Evolutionary conservation across 108 stramenopile genomes (phyloP), one percentile per base, ranked within the genome.

Genomic region (Poteriospumella lacustris): DNA sequence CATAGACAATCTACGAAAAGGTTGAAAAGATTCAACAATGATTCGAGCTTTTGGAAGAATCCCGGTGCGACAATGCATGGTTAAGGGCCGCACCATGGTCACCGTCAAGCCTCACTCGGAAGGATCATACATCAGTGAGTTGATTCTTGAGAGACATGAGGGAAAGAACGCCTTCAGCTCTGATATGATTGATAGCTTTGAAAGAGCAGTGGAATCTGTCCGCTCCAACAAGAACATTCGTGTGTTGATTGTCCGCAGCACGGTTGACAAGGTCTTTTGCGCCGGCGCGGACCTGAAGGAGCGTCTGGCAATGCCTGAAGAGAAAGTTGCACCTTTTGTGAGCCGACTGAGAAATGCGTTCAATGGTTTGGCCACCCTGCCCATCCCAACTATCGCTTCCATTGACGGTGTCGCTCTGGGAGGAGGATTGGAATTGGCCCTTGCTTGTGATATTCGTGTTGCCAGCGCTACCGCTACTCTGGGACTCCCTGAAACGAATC

Each of bases 331-430:
- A 58, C 77, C 77, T 3, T 91, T 89, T 84, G 91, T 91, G 15
- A 76, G 72, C 33, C 28, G 58, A 26, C 79, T 92, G 34, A 81
- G 93, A 34, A 68, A 47, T 39, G 85, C 90, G 43, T 87, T 93
- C 80, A 73, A 84, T n/a, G 79, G 82, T 34, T 44, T 91, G 26
- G 81, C 80, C 0, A 44, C 44, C 44, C 77, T 92, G 38, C 90
- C 88, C 31, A 94, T 94, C 76, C 97, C 97, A 0, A 88, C 93
- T n/a, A 86, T 97, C n/a, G 95, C 97, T 0, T 95, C 94, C 0
- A 90, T 97, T 68, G 81, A 87, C 1, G 96, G 97, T 2, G 85
- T 84, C 1, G 90, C 92, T 43, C 82, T 95, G 42, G 97, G 97
- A 38, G 97, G 97, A 3, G 97, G 97, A 0, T 84, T 92, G 77